Conservation (phyloP, 2,329 filamentous ascomycete genomes). For the Phaeosphaeriaceae sp. region DNA sequence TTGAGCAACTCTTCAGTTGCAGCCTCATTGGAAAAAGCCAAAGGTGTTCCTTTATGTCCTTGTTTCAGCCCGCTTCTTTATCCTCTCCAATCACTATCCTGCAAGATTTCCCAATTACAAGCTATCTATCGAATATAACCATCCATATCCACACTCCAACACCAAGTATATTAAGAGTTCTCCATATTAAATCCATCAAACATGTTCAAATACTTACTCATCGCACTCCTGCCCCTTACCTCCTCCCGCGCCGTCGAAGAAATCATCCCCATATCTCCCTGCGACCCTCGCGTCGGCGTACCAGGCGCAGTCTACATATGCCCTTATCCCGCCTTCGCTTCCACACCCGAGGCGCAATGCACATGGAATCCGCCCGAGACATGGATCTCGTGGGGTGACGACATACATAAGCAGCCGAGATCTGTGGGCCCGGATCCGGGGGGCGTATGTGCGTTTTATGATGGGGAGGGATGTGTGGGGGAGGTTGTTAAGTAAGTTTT, state of each 20-base stretch:
- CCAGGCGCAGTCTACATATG: not conserved
- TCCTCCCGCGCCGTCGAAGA: not conserved
- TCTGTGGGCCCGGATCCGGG: not conserved
- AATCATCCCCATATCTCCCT: not conserved
- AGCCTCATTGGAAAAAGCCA: no score
- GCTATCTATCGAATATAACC: no score
- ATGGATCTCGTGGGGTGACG: no score
- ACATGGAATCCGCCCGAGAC: no score
- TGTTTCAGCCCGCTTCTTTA: no score
- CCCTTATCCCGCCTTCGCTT: not conserved
- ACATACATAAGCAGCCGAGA: not conserved
- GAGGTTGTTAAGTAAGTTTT: not conserved
- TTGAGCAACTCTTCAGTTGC: no score
- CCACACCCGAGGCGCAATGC: not conserved
- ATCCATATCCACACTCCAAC: no score
- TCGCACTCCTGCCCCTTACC: not conserved
- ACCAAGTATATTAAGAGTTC: no score
- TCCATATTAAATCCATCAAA: no score
- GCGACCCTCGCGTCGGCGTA: not conserved
- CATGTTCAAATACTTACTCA: not conserved
- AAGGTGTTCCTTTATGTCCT: no score
- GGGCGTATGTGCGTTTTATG: not conserved
- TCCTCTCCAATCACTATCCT: no score
- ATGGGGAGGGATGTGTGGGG: not conserved
- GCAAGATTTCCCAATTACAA: no score